Base-by-base conservation (phyloP, 139 green algal species). In the Picochlorum costavermella region DNA sequence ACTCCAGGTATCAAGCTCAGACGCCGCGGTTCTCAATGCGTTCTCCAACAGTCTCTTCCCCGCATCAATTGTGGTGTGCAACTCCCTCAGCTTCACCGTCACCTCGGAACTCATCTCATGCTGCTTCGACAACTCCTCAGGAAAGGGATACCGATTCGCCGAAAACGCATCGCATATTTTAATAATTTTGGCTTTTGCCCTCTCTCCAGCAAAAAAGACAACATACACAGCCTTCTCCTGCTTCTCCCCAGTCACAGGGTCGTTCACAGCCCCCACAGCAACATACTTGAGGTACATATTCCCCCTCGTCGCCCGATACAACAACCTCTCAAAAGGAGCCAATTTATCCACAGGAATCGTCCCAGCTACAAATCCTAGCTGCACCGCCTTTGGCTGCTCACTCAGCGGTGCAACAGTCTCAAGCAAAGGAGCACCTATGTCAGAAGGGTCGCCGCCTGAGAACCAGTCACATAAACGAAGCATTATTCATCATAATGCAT, bases 111-210 rank as follows among this genome's bases (percentile, higher is more conserved):
- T 78, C 92, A 98, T 96, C 65, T 91, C 78, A 37, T 81, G 81
- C 79, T 96, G 92, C 17, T 86, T 79, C 4, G 74, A 40, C 5
- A 74, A 50, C 48, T 98, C 92, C 67, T 99, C 94, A 12, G 94
- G 94, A 68, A 98, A 93, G 17, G 94, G 94, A 74, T 99, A 99
- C 44, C 90, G 83, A 81, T 96, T 97, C 58, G 94, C 94, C 43
- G 72, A 68, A 67, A 94, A 98, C 3, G 90, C 89, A 60, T 98
- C 92, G 56, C 86, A 96, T 43, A 87, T 82, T 80, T 95, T 98
- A 10, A 88, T 67, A 45, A 98, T 89, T 80, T 98, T 98, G 50
- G 76, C 67, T 13, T 86, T 75, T 1, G 91, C 88, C 1, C 90
- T 73, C 68, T 98, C 94, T 48, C 94, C 94, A 29, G 94, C 83